Base-by-base conservation (phyloP, 2,329 filamentous ascomycete species). In the Ceratocystis colombiana region DNA sequence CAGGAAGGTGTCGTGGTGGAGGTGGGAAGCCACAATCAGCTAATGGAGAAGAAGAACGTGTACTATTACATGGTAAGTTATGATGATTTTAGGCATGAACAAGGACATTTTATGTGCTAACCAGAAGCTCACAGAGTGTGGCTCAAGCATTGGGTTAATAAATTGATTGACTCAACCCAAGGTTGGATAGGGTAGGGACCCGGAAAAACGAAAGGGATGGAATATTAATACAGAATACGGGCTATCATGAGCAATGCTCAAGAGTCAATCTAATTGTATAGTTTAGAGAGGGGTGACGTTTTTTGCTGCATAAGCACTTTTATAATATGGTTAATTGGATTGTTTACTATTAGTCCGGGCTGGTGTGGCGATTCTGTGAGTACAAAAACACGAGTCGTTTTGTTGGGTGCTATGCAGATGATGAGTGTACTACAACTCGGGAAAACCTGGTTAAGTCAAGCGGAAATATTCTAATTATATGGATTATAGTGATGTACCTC, bases 31-130 rank as follows among this genome's bases (percentile, higher is more conserved):
- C 78, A 79, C 28, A 76, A 82, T 1, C 79, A 84, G 62, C 77
- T 89, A 1, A 76, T 88, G 68, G 73, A 75, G 1, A 73, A 77
- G 12, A 72, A 83, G 3, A 74, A 76, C 12, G 74, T 83, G 5
- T 86, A 86, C 70, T 77, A 77, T 5, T 75, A 76, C 30, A 77
- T 87, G 66, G 82, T 85, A 4, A 73, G 74, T 64, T 2, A 25
- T 8, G n/a, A 30, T 41, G 12, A 28, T 22, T 22, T 17, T 7
- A 5, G 3, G 8, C 7, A 10, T 22, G 10, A 33, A 1, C 33
- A 17, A 10, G 4, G 10, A 30, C 15, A 6, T 61, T 10, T 25
- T 44, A 10, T 15, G 15, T 61, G 15, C 66, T 66, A 55, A 64
- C 57, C 41, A 25, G n/a, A 30, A 2, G n/a, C 22, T 48, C 33